These are phyloP conservation scores for Hypoxylon cercidicola DNA, from an alignment of 495 filamentous ascomycete species.

Conservation along the genomic window DNA sequence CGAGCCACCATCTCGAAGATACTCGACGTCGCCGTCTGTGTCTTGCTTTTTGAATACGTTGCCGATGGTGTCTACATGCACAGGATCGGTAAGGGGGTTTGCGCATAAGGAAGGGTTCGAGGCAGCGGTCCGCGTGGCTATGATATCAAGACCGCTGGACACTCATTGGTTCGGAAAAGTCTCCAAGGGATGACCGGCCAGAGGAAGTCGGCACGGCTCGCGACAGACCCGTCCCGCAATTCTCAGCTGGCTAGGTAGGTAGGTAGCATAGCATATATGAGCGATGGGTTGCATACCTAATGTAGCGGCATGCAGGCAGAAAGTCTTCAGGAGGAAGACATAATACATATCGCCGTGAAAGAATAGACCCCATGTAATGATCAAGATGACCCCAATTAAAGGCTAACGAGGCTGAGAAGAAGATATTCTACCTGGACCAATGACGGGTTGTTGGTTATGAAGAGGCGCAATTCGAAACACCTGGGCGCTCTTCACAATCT, in stretches of 20 bases:
- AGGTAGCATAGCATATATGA: too few relatives aligned
- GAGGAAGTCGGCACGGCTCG: constrained; percentile 11
- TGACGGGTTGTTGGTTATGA: neutral
- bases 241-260: too few relatives aligned
- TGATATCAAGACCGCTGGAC: too few relatives aligned
- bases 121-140: constrained; percentile 26
- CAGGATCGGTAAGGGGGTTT: neutral
- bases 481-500: neutral
- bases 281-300: too few relatives aligned
- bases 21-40: too few relatives aligned
- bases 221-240: constrained; percentile 14
- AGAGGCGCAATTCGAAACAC: neutral
- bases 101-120: constrained; percentile 17
- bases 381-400: too few relatives aligned
- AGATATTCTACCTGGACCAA: neutral
- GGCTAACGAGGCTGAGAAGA: constrained; percentile 6
- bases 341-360: too few relatives aligned
- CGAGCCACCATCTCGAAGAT: too few relatives aligned
- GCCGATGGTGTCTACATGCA: neutral
- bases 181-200: constrained; percentile 11
- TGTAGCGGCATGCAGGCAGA: too few relatives aligned
- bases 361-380: too few relatives aligned
- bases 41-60: neutral
- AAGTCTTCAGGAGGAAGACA: too few relatives aligned
- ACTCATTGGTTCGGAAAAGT: too few relatives aligned